Percentiles rank a stretch among this genome's conserved stretches.
phyloP scores from a whole-genome alignment of 2,329 filamentous ascomycete species.

The Periconia macrospinosa region DNA sequence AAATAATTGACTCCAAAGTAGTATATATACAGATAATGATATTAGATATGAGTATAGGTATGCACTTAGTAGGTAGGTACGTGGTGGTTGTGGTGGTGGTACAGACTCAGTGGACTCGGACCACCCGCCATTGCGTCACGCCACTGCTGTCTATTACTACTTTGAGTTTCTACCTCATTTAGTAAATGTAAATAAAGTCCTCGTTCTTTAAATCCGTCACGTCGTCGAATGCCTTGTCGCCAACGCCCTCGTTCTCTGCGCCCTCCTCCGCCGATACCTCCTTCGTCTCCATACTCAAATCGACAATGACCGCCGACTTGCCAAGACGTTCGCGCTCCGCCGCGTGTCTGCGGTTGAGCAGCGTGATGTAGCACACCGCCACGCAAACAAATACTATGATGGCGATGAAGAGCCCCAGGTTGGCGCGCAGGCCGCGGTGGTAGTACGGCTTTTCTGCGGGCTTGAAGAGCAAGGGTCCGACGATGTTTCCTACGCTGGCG shows the following conservation, averaged over 20 bases:
- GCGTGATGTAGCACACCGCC: slow-evolving; percentile 52
- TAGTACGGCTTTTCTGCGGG: slow-evolving; percentile 63
- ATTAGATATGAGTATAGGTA: no score
- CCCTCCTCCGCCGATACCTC: slow-evolving; percentile 42
- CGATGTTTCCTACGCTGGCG: slow-evolving; percentile 66
- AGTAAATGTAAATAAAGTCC: slow-evolving; percentile 65
- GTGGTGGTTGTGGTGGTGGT: no score
- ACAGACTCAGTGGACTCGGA: no score
- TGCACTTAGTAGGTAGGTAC: no score
- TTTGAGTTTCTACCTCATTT: background rate
- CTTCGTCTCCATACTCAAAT: slow-evolving; percentile 60
- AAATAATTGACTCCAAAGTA: no score
- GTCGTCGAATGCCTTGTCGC: slow-evolving; percentile 60
- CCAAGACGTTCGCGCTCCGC: slow-evolving; percentile 59
- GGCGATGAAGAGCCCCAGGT: slow-evolving; percentile 63
- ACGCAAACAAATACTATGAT: slow-evolving; percentile 57
- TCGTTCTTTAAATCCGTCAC: slow-evolving; percentile 64
- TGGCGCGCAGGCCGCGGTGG: slow-evolving; percentile 59
- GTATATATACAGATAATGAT: no score
- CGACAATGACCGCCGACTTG: slow-evolving; percentile 61
- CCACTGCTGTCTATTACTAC: background rate
- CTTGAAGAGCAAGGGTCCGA: slow-evolving; percentile 67
- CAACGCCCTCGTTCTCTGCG: slow-evolving; percentile 29
- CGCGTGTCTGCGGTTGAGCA: slow-evolving; percentile 60
- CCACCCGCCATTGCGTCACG: background rate